Base-by-base conservation (phyloP, 225 moss, liverwort and hornwort species). In the Bryoerythrophyllum caledonicum region DNA sequence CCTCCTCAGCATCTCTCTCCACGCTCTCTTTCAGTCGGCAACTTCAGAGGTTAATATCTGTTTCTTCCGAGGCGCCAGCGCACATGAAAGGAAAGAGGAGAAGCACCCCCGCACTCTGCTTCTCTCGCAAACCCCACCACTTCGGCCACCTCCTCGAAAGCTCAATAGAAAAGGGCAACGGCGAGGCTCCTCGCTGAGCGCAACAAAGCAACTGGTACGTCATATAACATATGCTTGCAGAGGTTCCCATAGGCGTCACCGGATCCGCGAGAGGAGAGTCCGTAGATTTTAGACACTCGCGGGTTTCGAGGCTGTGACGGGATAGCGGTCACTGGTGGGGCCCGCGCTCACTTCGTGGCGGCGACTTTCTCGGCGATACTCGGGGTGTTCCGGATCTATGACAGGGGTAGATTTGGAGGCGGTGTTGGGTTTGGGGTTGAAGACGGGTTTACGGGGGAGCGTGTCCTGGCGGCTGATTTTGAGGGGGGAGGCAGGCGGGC, bases 71-170 rank as follows among this genome's bases (percentile, higher is more conserved):
- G 10, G 17, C 10, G 16, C 70, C 80, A 70, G 17, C 48, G 23
- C 70, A 17, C 37, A 10, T 16, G 28, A n/a, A 12, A 71, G 34
- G 4, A 16, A 2, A 32, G 13, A 43, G 43, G 30, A 30, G 30
- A 30, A 43, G 43, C 43, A 44, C 34, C 6, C 34, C 0, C 5
- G 15, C 13, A 44, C 44, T 44, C 44, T 4, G 14, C 3, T 15
- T 3, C 17, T 2, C 30, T 5, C 3, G 28, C 59, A 30, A 75
- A 57, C 80, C 80, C 64, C n/a, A n/a, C n/a, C n/a, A n/a, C n/a
- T n/a, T n/a, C n/a, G n/a, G 70, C 80, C 71, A 41, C 44, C 12
- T 4, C 43, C 43, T 44, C 3, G 9, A 14, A 15, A 44, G 34
- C 34, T 4, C 2, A 34, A 34, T n/a, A 13, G 0, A 3, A 44